These are phyloP conservation scores for Eucalyptus regnans DNA, from an alignment of 345 rosid genomes.

Conservation along the genomic window DNA sequence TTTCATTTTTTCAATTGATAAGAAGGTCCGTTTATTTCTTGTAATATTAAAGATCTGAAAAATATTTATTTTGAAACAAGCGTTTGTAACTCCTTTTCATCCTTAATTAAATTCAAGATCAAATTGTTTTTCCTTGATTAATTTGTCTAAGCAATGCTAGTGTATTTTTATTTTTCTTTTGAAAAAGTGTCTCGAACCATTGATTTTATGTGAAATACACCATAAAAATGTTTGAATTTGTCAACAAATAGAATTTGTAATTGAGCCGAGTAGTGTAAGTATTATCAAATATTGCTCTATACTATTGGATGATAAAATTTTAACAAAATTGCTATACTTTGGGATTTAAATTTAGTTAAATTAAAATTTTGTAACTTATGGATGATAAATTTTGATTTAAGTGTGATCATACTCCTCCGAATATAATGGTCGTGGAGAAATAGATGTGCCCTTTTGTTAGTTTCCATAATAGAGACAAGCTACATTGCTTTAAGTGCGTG, in stretches of 20 bases:
- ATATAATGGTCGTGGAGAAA: neutral
- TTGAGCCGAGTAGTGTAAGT: neutral
- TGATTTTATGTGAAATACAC: neutral
- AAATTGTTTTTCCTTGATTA: neutral
- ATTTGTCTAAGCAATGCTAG: neutral
- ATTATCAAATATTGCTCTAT: neutral
- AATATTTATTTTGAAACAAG: neutral
- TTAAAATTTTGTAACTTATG: neutral
- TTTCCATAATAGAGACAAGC: neutral
- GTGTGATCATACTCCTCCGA: neutral
- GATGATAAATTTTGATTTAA: neutral
- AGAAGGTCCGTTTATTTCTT: neutral
- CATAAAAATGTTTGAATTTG: neutral
- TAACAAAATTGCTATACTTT: neutral
- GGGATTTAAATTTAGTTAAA: neutral
- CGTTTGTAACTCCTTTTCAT: neutral
- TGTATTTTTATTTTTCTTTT: neutral
- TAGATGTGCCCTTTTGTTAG: neutral
- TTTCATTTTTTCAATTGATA: neutral
- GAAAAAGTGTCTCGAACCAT: neutral
- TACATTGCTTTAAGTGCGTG: neutral
- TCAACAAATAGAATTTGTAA: neutral
- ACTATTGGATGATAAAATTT: neutral
- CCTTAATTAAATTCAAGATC: neutral
- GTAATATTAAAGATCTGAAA: neutral